These are phyloP conservation scores for Hordeum vulgare DNA, from an alignment of 176 grass and related monocot genomes.

Conservation along the genomic window DNA sequence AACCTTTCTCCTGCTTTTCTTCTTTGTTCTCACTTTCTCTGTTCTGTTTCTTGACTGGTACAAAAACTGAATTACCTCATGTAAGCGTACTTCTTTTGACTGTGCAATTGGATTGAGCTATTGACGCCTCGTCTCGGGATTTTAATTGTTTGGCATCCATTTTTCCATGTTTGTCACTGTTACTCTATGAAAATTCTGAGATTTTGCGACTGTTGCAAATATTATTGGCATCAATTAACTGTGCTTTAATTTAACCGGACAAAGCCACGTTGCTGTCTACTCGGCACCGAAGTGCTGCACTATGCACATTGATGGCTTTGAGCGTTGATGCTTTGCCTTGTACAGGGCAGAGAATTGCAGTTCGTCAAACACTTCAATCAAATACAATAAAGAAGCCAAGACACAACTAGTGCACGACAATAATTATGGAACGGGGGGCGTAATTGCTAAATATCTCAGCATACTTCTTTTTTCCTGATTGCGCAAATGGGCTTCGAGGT, in stretches of 20 bases:
- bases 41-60: constrained; percentile 96
- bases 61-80: constrained; percentile 29
- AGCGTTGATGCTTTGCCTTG: too few relatives aligned
- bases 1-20: constrained; percentile 96
- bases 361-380: not conserved
- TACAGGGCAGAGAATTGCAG: not conserved
- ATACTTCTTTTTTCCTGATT: too few relatives aligned
- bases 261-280: not conserved
- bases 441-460: not conserved
- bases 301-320: not conserved
- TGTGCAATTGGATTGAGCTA: not conserved
- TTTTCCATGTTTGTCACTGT: not conserved
- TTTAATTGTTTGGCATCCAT: not conserved
- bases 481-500: not conserved
- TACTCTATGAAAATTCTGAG: not conserved
- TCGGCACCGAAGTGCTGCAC: not conserved
- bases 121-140: not conserved
- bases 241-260: not conserved
- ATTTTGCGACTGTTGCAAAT: not conserved
- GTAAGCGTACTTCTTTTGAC: not conserved
- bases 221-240: not conserved
- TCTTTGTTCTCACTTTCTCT: constrained; percentile 91
- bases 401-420: not conserved
- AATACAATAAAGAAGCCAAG: not conserved
- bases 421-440: too few relatives aligned